These are phyloP conservation scores for Suillus subalutaceus DNA, from an alignment of 768 basidiomycete genomes.

Conservation along the genomic window DNA sequence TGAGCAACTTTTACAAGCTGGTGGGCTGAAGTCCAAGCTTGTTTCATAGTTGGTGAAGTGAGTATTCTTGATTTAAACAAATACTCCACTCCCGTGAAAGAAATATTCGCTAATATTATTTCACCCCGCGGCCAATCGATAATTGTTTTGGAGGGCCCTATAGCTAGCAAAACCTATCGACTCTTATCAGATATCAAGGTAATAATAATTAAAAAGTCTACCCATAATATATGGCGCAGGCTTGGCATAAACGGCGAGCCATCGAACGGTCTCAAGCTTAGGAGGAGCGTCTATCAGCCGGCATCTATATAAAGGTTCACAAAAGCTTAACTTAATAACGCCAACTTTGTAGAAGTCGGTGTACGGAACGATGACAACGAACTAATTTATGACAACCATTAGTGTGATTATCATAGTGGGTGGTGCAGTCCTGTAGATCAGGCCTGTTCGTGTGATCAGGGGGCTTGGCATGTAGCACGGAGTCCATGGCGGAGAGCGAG, in stretches of 20 bases:
- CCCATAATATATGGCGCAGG: slow-evolving; percentile 1
- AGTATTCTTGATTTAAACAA: not conserved
- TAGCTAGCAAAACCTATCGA: not conserved
- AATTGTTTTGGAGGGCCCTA: not conserved
- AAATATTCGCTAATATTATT: not conserved
- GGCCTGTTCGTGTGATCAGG: not conserved
- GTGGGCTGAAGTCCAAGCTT: not conserved
- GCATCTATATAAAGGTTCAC: not conserved
- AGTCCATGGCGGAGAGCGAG: not conserved
- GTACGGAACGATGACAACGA: not conserved
- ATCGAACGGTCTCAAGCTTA: not conserved
- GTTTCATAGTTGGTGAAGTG: not conserved
- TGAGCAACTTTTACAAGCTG: no score
- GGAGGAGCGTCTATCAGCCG: not conserved
- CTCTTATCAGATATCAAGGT: not conserved
- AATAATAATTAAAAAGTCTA: not conserved
- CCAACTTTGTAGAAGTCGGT: not conserved
- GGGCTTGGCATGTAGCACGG: not conserved
- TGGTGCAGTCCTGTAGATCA: not conserved
- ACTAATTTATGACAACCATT: not conserved
- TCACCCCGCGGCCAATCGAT: not conserved
- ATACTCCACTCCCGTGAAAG: not conserved
- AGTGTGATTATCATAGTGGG: not conserved
- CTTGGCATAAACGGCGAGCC: not conserved
- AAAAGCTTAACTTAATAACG: not conserved